A percentile compares a stretch with the other conserved stretches of the same genome.
Conservation (phyloP, 2,329 filamentous ascomycete species). For the Penicillium occitanis region DNA sequence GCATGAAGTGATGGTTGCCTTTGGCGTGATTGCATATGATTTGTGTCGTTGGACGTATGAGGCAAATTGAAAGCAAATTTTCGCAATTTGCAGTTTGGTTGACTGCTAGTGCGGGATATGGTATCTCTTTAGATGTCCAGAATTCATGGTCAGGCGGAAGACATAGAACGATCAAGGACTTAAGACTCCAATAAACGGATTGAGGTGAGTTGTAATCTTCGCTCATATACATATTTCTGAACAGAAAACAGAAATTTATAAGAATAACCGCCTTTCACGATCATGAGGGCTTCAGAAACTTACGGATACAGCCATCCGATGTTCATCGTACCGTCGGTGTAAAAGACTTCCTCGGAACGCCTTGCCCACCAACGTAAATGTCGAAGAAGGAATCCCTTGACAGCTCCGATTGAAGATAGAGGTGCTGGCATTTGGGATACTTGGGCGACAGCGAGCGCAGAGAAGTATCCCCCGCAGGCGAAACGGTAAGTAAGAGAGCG, state of each 20-base stretch:
- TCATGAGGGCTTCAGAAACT: background rate
- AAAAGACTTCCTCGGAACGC: slow-evolving; percentile 70
- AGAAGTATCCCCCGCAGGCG: slow-evolving; percentile 83
- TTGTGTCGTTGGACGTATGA: slow-evolving; percentile 40
- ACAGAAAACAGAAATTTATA: background rate
- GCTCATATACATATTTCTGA: background rate
- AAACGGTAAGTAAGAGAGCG: slow-evolving; percentile 79
- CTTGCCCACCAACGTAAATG: slow-evolving; percentile 79
- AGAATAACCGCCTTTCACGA: background rate
- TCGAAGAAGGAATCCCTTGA: slow-evolving; percentile 72
- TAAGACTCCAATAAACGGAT: background rate
- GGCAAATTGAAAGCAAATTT: background rate
- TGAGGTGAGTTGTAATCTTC: background rate
- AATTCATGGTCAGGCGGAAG: background rate
- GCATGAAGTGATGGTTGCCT: slow-evolving; percentile 73
- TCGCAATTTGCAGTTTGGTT: background rate
- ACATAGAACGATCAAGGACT: background rate
- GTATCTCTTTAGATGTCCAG: background rate
- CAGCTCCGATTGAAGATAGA: slow-evolving; percentile 69
- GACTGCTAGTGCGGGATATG: background rate
- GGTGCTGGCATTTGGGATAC: slow-evolving; percentile 67
- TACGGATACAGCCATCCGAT: slow-evolving; percentile 45
- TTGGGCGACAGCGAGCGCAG: slow-evolving; percentile 71
- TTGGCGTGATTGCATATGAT: slow-evolving; percentile 70
- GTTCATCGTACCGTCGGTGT: slow-evolving; percentile 69